Percentiles rank a stretch among this genome's conserved stretches.
phyloP scores from a whole-genome alignment of 2,329 filamentous ascomycete species.

The Capronia epimyces region DNA sequence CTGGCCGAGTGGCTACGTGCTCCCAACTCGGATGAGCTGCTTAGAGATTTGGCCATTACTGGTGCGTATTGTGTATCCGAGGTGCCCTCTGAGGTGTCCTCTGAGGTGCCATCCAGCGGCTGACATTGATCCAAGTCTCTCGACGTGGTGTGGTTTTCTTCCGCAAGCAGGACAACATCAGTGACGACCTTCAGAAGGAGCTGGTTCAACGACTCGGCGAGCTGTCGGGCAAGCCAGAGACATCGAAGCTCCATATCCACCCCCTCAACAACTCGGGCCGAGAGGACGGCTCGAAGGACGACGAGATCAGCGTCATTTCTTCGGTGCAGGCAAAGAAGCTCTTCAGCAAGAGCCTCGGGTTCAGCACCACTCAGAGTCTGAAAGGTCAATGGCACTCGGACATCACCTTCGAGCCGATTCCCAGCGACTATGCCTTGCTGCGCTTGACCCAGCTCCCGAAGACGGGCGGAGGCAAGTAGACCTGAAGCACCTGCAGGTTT shows the following conservation, averaged over 20 bases:
- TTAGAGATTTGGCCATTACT: constrained; percentile 63
- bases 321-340: constrained; percentile 50
- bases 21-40: constrained; percentile 58
- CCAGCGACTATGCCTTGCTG: constrained; percentile 58
- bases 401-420: constrained; percentile 59
- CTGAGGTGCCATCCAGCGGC: no score
- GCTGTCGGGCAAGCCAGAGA: constrained; percentile 53
- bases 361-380: constrained; percentile 28
- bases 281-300: constrained; percentile 52
- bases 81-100: no score
- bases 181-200: constrained; percentile 60
- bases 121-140: no score
- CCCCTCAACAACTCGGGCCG: constrained; percentile 48
- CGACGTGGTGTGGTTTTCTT: constrained; percentile 67
- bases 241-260: constrained; percentile 57
- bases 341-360: constrained; percentile 19
- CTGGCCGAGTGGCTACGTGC: constrained; percentile 49
- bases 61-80: no score
- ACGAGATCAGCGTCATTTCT: constrained; percentile 60
- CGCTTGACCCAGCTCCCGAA: constrained; percentile 52
- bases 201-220: constrained; percentile 56
- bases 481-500: no score
- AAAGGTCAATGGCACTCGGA: constrained; percentile 55
- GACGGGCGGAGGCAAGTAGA: constrained; percentile 45
- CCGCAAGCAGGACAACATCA: constrained; percentile 57